Base-by-base conservation (phyloP, 169 alveolate species). In the Plasmodium gallinaceum region DNA sequence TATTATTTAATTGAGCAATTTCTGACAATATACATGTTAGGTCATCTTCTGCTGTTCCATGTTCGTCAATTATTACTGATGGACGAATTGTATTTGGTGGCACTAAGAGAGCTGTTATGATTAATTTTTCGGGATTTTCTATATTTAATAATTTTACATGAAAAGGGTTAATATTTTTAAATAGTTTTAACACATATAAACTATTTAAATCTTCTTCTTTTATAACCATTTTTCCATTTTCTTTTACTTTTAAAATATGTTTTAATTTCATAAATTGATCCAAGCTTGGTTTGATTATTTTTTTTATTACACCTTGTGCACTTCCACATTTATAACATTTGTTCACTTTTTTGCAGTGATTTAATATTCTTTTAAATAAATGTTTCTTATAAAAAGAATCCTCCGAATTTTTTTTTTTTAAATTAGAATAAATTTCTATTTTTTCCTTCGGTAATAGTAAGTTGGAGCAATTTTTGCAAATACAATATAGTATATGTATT, bases 41-140 rank as follows among this genome's bases (percentile, higher is more conserved):
- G 90, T 98, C 99, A 88, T 98, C 99, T 89, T 98, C 99, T 39
- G 97, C 98, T 22, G 98, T 95, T 0, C 97, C 97, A 58, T 96
- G 95, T 45, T 92, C 97, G 26, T 97, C 98, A 70, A 96, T 97
- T 42, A 98, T 93, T 8, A 98, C 99, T 7, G 99, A 95, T 5
- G 99, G 99, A 14, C 99, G 92, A n/a, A 98, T 97, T 72, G 98
- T 97, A 51, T 92, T 94, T 7, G 99, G 99, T 14, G 99, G 99
- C 48, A 97, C 99, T 18, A 98, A 95, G 16, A 98, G 94, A 61
- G 96, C 94, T 22, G 98, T 93, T 37, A 98, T 86, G 16, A 99
- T 93, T 78, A 99, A 93, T 88, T 96, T 97, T 83, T 94, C 95
- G 7, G 99, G 99, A 48, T 96, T 92, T 62, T 94, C 97, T 88